Evolutionary conservation across 805 yeast species (phyloP).

Genomic region (Ogataea thermomethanolica): DNA sequence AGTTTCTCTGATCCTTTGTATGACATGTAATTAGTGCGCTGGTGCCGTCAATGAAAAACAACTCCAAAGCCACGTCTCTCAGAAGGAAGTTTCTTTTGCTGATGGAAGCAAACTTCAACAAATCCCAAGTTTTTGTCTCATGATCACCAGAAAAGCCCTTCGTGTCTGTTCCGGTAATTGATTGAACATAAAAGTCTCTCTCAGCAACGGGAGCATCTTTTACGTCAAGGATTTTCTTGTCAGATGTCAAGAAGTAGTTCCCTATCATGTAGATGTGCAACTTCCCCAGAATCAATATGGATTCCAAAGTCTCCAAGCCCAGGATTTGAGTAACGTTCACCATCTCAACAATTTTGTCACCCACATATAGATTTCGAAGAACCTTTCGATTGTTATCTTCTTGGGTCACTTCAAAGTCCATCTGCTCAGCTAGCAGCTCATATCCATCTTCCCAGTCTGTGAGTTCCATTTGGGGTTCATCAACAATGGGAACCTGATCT

Average conservation of each 20-base stretch:
- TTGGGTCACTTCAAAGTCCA: conserved; percentile 33
- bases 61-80: conserved; percentile 77
- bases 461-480: neutral
- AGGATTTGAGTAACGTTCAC: conserved; percentile 74
- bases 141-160: conserved; percentile 33
- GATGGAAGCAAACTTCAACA: conserved; percentile 56
- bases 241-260: conserved; percentile 55
- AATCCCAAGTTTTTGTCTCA: conserved; percentile 55
- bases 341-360: conserved; percentile 66
- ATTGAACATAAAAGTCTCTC: conserved; percentile 66
- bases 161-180: conserved; percentile 42
- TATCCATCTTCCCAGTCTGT: conserved; percentile 11
- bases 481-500: conserved; percentile 34
- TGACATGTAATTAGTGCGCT: conserved; percentile 66
- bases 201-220: conserved; percentile 58
- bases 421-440: conserved; percentile 43
- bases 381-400: conserved; percentile 77
- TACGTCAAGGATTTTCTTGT: conserved; percentile 58
- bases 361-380: conserved; percentile 60
- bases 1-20: conserved; percentile 52
- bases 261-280: conserved; percentile 65
- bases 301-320: conserved; percentile 76
- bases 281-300: conserved; percentile 67
- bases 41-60: conserved; percentile 70
- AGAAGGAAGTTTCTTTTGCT: conserved; percentile 73